A percentile compares a stretch with the other conserved stretches of the same genome.
phyloP scores from a whole-genome alignment of 495 filamentous ascomycete species.

The Aspergillus sclerotioniger region DNA sequence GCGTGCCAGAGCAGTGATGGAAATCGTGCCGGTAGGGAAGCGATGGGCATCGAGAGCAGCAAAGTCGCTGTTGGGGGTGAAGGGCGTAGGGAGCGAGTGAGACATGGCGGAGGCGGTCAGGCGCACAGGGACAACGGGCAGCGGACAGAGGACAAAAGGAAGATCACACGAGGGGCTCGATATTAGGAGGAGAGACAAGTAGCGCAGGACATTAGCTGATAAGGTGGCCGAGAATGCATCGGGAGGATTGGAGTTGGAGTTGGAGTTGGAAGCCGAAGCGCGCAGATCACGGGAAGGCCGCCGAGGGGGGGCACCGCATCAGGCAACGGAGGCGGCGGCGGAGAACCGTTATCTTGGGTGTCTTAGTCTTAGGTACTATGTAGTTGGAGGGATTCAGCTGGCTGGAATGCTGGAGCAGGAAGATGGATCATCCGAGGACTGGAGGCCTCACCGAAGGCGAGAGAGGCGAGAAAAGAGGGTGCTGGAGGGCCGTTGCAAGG shows the following conservation, averaged over 20 bases:
- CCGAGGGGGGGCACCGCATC: background rate
- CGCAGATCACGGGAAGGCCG: background rate
- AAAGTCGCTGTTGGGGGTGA: slow-evolving; percentile 41
- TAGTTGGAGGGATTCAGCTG: too few relatives aligned
- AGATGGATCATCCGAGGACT: too few relatives aligned
- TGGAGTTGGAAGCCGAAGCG: background rate
- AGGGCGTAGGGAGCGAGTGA: slow-evolving; percentile 26
- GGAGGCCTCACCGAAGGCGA: background rate
- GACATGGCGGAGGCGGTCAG: slow-evolving; percentile 11
- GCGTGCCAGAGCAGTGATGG: slow-evolving; percentile 62
- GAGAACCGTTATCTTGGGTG: too few relatives aligned
- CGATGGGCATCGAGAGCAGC: slow-evolving; percentile 34
- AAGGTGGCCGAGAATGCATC: background rate
- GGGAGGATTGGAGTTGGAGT: background rate
- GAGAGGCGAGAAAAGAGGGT: background rate
- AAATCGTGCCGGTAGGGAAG: slow-evolving; percentile 22
- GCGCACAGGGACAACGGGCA: background rate
- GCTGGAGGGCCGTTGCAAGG: background rate
- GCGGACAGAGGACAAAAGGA: background rate
- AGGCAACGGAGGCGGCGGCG: background rate
- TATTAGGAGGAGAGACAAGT: background rate
- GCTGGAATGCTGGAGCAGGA: too few relatives aligned
- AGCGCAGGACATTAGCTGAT: background rate
- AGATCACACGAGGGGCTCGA: background rate
- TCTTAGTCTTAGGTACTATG: too few relatives aligned